These are phyloP conservation scores for Penicillium turbatum DNA, from an alignment of 495 filamentous ascomycete genomes.

Conservation along the genomic window DNA sequence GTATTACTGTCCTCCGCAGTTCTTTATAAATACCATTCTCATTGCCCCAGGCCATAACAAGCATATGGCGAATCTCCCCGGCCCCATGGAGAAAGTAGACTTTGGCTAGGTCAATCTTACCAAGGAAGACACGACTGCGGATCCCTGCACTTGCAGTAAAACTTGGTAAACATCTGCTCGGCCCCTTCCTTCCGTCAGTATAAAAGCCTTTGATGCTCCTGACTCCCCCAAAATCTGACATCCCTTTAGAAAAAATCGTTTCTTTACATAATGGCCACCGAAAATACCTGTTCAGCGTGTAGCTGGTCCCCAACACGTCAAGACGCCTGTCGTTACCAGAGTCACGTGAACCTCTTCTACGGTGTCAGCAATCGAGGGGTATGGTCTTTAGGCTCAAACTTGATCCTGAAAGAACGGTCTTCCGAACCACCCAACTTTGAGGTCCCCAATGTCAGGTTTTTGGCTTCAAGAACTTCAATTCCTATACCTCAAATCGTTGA, in stretches of 20 bases:
- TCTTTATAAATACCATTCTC: no score
- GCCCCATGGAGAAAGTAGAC: slow-evolving; percentile 34
- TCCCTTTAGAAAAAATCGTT: neutral
- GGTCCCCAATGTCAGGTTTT: slow-evolving; percentile 11
- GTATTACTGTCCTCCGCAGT: no score
- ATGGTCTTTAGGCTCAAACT: slow-evolving; percentile 32
- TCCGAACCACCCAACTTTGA: slow-evolving; percentile 10
- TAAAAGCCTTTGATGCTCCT: neutral
- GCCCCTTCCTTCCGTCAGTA: neutral
- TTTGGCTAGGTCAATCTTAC: slow-evolving; percentile 34
- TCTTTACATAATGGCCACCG: neutral
- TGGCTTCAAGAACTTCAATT: slow-evolving; percentile 14
- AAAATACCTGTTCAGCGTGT: slow-evolving; percentile 21
- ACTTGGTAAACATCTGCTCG: no score
- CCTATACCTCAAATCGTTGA: slow-evolving; percentile 13
- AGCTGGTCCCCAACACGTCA: slow-evolving; percentile 23
- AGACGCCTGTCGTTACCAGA: slow-evolving; percentile 27
- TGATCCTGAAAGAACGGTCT: slow-evolving; percentile 28
- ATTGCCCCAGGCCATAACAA: slow-evolving; percentile 45
- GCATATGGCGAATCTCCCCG: slow-evolving; percentile 42
- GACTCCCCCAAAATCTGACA: neutral
- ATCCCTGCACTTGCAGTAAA: slow-evolving; percentile 38
- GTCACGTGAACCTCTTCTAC: slow-evolving; percentile 34
- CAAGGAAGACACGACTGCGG: slow-evolving; percentile 41
- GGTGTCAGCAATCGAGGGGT: slow-evolving; percentile 25